Conservation (phyloP, 1,284 basidiomycete genomes). For the Dichomitus squalens region DNA sequence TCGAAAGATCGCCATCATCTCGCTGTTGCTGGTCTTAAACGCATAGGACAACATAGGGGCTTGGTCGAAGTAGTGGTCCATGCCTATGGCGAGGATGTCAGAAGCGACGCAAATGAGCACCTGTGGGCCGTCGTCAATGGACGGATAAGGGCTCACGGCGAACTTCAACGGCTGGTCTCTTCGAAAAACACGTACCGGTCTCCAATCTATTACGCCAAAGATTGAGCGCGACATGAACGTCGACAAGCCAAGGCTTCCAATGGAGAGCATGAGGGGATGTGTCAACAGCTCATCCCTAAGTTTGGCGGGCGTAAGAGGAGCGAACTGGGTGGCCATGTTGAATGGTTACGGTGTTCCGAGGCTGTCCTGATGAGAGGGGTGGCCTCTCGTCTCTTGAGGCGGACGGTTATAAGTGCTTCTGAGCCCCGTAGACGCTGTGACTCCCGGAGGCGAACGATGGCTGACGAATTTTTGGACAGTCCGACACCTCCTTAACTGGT, state of each 20-base stretch:
- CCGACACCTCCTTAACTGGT: not conserved
- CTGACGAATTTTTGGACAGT: not conserved
- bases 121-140: not conserved
- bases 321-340: conserved; percentile 3
- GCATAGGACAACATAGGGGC: conserved; percentile 11
- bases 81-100: conserved; percentile 14
- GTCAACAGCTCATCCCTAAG: conserved; percentile 12
- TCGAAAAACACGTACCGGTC: conserved; percentile 9
- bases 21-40: conserved; percentile 10
- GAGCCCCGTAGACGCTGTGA: not conserved
- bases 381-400: not conserved
- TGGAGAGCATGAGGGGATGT: conserved; percentile 12
- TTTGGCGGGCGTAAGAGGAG: conserved; percentile 5
- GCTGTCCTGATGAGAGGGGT: not conserved
- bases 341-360: not conserved
- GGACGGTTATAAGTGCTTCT: not conserved
- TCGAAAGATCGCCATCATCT: conserved; percentile 11
- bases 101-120: conserved; percentile 12
- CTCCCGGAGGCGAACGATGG: not conserved
- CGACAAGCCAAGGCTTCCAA: conserved; percentile 10
- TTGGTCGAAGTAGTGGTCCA: conserved; percentile 19
- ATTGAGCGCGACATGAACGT: conserved; percentile 17
- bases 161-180: no score
- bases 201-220: conserved; percentile 15
- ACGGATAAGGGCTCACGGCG: not conserved